Evolutionary conservation across 1,139 yeast genomes (phyloP).

Genomic region (Barnettozyma hawaiiensis): DNA sequence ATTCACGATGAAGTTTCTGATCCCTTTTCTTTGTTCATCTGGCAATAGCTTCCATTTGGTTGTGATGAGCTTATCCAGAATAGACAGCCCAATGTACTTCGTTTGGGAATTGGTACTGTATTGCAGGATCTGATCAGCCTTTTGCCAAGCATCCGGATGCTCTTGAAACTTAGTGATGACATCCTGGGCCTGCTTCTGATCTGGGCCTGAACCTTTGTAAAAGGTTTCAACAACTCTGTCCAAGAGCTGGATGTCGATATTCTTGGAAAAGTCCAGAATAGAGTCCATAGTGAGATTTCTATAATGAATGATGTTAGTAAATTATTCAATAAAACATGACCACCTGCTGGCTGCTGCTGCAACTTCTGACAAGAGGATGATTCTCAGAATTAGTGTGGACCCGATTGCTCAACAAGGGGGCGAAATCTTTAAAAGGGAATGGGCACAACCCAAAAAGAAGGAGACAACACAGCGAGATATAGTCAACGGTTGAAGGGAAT

Average conservation of each 20-base stretch:
- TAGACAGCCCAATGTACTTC: conserved; percentile 85
- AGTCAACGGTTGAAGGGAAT: not conserved
- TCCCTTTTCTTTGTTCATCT: conserved; percentile 78
- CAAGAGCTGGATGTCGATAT: conserved; percentile 70
- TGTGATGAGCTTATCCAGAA: conserved; percentile 82
- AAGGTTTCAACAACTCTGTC: conserved; percentile 88
- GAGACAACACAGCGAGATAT: not conserved
- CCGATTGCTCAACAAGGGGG: no score
- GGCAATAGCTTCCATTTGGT: conserved; percentile 94
- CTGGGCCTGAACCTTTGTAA: conserved; percentile 75
- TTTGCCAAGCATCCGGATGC: conserved; percentile 93
- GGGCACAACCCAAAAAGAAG: not conserved
- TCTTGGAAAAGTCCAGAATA: conserved; percentile 79
- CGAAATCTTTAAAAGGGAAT: no score
- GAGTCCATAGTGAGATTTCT: conserved; percentile 58
- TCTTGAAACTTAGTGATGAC: conserved; percentile 87
- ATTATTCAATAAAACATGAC: not conserved
- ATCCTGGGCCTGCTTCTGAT: conserved; percentile 78
- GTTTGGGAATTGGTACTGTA: conserved; percentile 76
- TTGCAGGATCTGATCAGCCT: conserved; percentile 85
- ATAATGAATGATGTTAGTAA: conserved; percentile 5
- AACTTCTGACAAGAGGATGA: not conserved
- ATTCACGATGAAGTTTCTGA: conserved; percentile 85
- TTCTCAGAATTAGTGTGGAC: not conserved
- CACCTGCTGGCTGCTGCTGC: no score